Evolutionary conservation across 345 rosid species (phyloP).

Genomic region (Euphorbia lathyris): DNA sequence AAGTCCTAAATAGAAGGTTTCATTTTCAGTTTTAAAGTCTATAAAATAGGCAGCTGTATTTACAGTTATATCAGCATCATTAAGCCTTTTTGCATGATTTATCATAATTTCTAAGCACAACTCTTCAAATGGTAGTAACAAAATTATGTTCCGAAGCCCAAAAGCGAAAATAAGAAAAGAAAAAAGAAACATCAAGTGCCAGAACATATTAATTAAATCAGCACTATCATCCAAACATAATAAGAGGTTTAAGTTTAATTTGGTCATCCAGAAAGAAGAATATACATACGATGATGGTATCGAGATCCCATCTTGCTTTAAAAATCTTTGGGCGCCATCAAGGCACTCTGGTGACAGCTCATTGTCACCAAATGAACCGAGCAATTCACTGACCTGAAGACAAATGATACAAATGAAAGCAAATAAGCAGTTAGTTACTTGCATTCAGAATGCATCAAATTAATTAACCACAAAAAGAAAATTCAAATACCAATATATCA

Average conservation of each 20-base stretch:
- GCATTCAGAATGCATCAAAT: constrained; percentile 3
- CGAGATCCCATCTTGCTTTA: constrained; percentile 91
- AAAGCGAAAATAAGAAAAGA: no score
- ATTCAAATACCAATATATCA: constrained; percentile 71
- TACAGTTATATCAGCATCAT: neutral
- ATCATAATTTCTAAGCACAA: neutral
- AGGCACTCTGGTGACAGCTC: constrained; percentile 99
- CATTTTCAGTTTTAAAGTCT: neutral
- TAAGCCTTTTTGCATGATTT: neutral
- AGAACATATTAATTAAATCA: neutral
- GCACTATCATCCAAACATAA: constrained; percentile 1
- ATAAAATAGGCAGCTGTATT: neutral
- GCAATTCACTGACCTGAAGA: constrained; percentile 81
- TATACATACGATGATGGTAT: constrained; percentile 90
- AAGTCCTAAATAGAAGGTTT: neutral
- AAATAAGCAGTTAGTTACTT: constrained; percentile 13
- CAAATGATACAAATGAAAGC: constrained; percentile 23
- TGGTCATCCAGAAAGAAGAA: constrained; percentile 4
- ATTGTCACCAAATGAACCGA: constrained; percentile 98
- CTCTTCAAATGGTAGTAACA: neutral
- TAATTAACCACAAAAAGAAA: constrained; percentile 3
- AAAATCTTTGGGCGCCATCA: constrained; percentile 97
- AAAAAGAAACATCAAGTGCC: no score
- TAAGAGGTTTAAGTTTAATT: neutral
- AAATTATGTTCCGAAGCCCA: no score